Evolutionary conservation across 805 yeast genomes (phyloP).

Genomic region (Hemisphaericaspora nanyangensis): DNA sequence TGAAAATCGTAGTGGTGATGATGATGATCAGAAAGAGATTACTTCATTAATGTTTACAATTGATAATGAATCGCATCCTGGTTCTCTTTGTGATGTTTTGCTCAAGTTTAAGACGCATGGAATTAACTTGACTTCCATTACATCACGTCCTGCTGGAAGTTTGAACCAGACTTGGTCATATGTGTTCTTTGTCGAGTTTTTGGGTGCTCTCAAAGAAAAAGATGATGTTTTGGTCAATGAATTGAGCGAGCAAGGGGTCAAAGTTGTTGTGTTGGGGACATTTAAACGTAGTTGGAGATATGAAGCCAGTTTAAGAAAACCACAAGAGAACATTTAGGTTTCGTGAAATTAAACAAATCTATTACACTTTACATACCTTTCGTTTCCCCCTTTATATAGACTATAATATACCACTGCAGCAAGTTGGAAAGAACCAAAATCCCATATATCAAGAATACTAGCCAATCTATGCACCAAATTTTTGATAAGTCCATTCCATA

Average conservation of each 20-base stretch:
- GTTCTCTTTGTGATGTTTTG: conserved; percentile 68
- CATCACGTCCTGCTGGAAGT: conserved; percentile 69
- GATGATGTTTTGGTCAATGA: too few relatives aligned
- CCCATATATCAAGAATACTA: too few relatives aligned
- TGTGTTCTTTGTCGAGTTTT: conserved; percentile 73
- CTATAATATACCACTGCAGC: too few relatives aligned
- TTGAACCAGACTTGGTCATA: conserved; percentile 81
- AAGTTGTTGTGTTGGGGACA: conserved; percentile 57
- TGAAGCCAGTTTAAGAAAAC: too few relatives aligned
- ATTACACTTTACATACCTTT: too few relatives aligned
- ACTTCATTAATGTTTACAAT: conserved; percentile 66
- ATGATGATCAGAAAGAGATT: conserved; percentile 19
- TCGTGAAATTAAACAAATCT: too few relatives aligned
- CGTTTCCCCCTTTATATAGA: too few relatives aligned
- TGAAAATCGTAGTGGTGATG: conserved; percentile 2
- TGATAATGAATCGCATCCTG: conserved; percentile 55
- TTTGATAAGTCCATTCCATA: conserved; percentile 74
- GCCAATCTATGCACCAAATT: conserved; percentile 67
- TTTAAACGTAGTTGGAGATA: conserved; percentile 45
- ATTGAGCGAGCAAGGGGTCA: conserved; percentile 31
- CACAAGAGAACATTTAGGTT: too few relatives aligned
- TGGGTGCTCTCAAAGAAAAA: too few relatives aligned
- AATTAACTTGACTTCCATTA: conserved; percentile 66
- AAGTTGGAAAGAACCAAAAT: too few relatives aligned
- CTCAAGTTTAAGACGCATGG: conserved; percentile 50